Conservation (phyloP, 495 filamentous ascomycete genomes). For the Melanomma pulvis-pyrius region DNA sequence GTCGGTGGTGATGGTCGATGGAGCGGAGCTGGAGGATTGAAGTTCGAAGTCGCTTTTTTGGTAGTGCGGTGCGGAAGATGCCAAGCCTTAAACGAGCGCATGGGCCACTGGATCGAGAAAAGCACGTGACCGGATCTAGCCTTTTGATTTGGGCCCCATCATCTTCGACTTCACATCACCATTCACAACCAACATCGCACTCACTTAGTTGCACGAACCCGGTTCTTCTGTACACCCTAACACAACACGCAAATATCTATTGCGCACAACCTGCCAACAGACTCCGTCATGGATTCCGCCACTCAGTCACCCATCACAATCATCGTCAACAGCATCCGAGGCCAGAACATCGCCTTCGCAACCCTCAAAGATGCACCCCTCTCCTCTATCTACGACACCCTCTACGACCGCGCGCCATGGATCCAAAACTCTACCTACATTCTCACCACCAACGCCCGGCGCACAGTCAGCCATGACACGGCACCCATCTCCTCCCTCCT, state of each 20-base stretch:
- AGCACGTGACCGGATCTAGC: no score
- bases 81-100: constrained; percentile 16
- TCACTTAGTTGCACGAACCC: background rate
- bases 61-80: background rate
- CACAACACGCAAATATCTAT: background rate
- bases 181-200: background rate
- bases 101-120: constrained; percentile 4
- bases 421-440: constrained; percentile 58
- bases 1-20: constrained; percentile 53
- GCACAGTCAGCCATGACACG: constrained; percentile 57
- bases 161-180: background rate
- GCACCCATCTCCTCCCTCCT: constrained; percentile 59
- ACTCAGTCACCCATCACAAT: constrained; percentile 39
- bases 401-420: constrained; percentile 67
- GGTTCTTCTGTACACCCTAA: background rate
- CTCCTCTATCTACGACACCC: constrained; percentile 62
- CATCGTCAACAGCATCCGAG: constrained; percentile 27
- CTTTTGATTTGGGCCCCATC: background rate
- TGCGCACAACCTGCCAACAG: background rate
- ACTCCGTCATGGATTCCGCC: constrained; percentile 19
- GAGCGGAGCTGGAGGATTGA: constrained; percentile 3
- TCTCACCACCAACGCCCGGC: constrained; percentile 81
- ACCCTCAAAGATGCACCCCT: constrained; percentile 61
- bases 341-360: constrained; percentile 45
- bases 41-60: constrained; percentile 9